Percentiles rank a stretch among this genome's conserved stretches.
These are phyloP conservation scores for Moricandia moricandioides DNA, from an alignment of 345 rosid species.

Conservation along the genomic window DNA sequence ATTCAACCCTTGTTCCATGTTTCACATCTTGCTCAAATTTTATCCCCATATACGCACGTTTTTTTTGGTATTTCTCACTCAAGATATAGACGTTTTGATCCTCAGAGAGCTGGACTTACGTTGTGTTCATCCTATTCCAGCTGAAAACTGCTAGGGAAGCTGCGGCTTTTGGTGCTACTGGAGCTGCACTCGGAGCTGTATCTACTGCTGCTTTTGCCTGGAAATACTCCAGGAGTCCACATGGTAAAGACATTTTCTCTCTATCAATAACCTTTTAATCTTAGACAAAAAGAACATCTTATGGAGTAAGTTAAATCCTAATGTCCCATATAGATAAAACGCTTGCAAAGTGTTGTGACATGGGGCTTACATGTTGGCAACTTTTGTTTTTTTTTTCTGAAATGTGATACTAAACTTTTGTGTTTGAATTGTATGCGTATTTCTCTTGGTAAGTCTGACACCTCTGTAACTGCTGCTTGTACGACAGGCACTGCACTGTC, in stretches of 20 bases:
- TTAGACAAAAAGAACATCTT: neutral
- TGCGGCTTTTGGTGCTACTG: slow-evolving; percentile 47
- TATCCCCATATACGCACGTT: neutral
- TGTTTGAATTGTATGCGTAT: neutral
- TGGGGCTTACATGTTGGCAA: neutral
- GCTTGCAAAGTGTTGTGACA: neutral
- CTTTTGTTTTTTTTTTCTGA: neutral
- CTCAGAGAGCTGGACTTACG: neutral
- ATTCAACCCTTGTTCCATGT: neutral
- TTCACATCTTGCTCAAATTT: neutral
- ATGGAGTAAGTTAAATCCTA: neutral
- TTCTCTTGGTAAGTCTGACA: neutral
- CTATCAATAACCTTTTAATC: neutral
- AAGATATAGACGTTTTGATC: neutral
- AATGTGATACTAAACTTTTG: neutral
- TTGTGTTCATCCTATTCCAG: slow-evolving; percentile 40
- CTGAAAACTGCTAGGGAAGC: slow-evolving; percentile 86
- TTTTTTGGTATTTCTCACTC: neutral
- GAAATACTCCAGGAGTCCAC: slow-evolving; percentile 85
- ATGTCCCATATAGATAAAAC: neutral
- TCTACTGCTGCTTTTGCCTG: slow-evolving; percentile 81
- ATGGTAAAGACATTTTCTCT: slow-evolving; percentile 46
- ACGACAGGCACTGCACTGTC: slow-evolving; percentile 76
- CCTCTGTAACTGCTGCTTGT: neutral
- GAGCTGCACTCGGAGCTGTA: slow-evolving; percentile 69